Conservation (phyloP, 257 asterid genomes). For the Echium plantagineum region DNA sequence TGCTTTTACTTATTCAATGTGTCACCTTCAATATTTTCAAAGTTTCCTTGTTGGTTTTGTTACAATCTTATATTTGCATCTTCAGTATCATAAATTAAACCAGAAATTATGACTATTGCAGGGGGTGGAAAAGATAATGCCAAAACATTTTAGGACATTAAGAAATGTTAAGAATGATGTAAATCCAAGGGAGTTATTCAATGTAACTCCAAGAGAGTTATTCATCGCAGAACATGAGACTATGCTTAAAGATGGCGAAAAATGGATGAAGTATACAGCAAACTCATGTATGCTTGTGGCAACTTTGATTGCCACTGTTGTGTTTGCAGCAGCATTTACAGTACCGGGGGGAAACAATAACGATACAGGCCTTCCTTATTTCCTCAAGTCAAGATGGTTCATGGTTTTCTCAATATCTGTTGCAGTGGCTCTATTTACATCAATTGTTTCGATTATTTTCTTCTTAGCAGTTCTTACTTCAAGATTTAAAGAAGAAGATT, state of each 20-base stretch:
- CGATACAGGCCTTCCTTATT: slow-evolving; percentile 12
- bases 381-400: slow-evolving; percentile 9
- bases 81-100: too few relatives aligned
- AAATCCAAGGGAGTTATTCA: too few relatives aligned
- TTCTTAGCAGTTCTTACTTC: slow-evolving; percentile 22
- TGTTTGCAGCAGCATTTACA: slow-evolving; percentile 26
- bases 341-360: slow-evolving; percentile 20
- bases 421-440: slow-evolving; percentile 12
- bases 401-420: slow-evolving; percentile 14
- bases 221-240: slow-evolving; percentile 16
- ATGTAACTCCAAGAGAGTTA: slow-evolving; percentile 7
- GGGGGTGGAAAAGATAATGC: slow-evolving; percentile 29
- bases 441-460: slow-evolving; percentile 16
- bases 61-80: too few relatives aligned
- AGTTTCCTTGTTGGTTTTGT: too few relatives aligned
- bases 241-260: slow-evolving; percentile 20
- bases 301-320: slow-evolving; percentile 23
- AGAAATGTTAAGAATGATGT: slow-evolving; percentile 7
- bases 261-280: slow-evolving; percentile 28
- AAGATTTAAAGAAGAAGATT: slow-evolving; percentile 17
- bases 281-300: slow-evolving; percentile 28
- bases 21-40: too few relatives aligned
- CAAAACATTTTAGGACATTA: neutral
- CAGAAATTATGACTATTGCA: neutral
- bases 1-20: too few relatives aligned